These are phyloP conservation scores for Ceriops zippeliana DNA, from an alignment of 345 rosid genomes.

Conservation along the genomic window DNA sequence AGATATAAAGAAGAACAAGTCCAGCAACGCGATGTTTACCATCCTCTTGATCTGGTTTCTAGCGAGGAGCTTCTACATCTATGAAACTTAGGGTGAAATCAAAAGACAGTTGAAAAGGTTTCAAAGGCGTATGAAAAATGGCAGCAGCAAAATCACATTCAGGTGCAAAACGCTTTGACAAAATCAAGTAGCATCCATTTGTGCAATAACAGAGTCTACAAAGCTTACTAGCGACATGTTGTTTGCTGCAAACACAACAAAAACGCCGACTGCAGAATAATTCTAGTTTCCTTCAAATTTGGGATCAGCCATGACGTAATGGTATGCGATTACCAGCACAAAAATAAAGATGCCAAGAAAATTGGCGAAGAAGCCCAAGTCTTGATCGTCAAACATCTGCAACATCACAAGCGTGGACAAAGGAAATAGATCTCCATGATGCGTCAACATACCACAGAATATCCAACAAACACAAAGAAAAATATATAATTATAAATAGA, in stretches of 20 bases:
- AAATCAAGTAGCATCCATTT: slow-evolving; percentile 11
- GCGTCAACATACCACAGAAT: not conserved
- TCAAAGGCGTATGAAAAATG: slow-evolving; percentile 1
- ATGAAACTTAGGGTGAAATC: no score
- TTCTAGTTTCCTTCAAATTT: slow-evolving; percentile 60
- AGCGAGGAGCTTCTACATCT: no score
- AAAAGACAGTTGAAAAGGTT: no score
- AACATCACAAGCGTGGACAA: slow-evolving; percentile 9
- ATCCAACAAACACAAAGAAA: not conserved
- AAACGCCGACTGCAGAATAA: not conserved
- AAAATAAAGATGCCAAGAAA: slow-evolving; percentile 73
- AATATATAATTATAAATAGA: not conserved
- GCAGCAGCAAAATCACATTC: slow-evolving; percentile 11
- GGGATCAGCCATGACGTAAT: slow-evolving; percentile 77
- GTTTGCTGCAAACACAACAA: not conserved
- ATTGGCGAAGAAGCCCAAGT: slow-evolving; percentile 70
- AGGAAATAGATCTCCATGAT: not conserved
- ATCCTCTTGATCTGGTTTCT: no score
- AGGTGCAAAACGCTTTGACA: slow-evolving; percentile 10
- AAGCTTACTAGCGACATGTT: slow-evolving; percentile 16
- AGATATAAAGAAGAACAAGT: no score
- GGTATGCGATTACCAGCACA: slow-evolving; percentile 63
- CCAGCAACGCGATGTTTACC: no score
- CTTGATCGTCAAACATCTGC: slow-evolving; percentile 84
- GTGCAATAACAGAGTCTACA: slow-evolving; percentile 18